These are phyloP conservation scores for Podila horticola DNA, from an alignment of 192 early-diverging fungal species.

Conservation along the genomic window DNA sequence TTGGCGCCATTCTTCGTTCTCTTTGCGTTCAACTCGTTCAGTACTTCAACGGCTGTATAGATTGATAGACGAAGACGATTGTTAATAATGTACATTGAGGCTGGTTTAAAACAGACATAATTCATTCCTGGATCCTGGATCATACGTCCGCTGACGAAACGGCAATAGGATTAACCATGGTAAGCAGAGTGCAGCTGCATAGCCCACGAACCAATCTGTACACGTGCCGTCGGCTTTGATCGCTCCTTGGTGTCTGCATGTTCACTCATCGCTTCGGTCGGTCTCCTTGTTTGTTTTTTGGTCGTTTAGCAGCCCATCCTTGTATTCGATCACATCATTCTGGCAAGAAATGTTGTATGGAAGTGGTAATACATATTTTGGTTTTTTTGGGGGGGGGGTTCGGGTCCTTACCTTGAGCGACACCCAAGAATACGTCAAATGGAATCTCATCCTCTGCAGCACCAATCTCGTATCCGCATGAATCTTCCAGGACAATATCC, in stretches of 20 bases:
- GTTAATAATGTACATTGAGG: not conserved
- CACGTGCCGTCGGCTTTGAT: not conserved
- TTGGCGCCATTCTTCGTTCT: constrained; percentile 8
- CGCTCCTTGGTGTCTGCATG: not conserved
- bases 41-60: not conserved
- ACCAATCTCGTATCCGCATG: constrained; percentile 69
- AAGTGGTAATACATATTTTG: not conserved
- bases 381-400: not conserved
- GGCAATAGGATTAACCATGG: no score
- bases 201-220: no score
- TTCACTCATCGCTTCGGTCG: not conserved
- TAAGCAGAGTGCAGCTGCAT: no score
- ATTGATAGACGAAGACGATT: not conserved
- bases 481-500: constrained; percentile 66
- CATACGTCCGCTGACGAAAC: no score
- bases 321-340: not conserved
- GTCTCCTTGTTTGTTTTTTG: not conserved
- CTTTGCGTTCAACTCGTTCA: constrained; percentile 12
- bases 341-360: not conserved
- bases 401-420: constrained; percentile 43
- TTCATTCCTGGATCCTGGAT: not conserved
- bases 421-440: constrained; percentile 55
- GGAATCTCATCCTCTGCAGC: constrained; percentile 25
- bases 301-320: not conserved
- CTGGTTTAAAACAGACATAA: not conserved